Evolutionary conservation across 176 grass and related monocot genomes (phyloP), one percentile per base, ranked within the genome.

Genomic region (Juncus inflexus): DNA sequence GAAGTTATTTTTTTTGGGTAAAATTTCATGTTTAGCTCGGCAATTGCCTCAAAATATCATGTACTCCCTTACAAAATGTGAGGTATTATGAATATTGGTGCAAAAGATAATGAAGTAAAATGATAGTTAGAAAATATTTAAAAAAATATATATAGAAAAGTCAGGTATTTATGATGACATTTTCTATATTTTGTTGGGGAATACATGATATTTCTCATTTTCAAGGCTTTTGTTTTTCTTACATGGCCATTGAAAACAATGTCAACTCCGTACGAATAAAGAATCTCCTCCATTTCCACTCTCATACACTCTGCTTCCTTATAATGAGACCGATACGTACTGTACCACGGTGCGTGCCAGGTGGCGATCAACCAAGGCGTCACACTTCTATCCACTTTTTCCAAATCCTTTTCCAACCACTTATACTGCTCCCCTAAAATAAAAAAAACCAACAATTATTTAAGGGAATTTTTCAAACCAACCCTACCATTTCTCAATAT

Each of bases 311-410:
- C 90, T 10, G 64, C 90, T 15, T 90, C 86, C 61, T 65, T 82
- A 78, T 90, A 95, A 77, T 95, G 90, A 35, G 86, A 61, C 65
- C 62, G 71, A 77, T 90, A 95, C 42, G 72, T 90, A 83, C 78
- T 90, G 83, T 95, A 95, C 90, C 90, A 95, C 1, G 90, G 90
- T 14, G 90, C 69, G 62, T 95, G 86, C 86, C 90, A 95, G 2
- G 80, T 80, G 5, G 90, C 83, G 49, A 95, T 79, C 52, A 95
- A 40, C 90, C 90, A 95, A 0, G 90, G 86, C 9, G 90, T 95
- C 59, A 90, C 60, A 3, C 60, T 72, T 66, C 83, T 90, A 64
- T 95, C 83, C 60, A 95, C 81, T 55, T 67, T 82, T 7, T 52
- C 76, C 73, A 95, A 37, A 64, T 95, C 90, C 60, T 35, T 76